Percentiles rank a stretch among this genome's conserved stretches.
phyloP scores from a whole-genome alignment of 202 grass and related monocot genomes.

The Sporobolus alterniflorus region DNA sequence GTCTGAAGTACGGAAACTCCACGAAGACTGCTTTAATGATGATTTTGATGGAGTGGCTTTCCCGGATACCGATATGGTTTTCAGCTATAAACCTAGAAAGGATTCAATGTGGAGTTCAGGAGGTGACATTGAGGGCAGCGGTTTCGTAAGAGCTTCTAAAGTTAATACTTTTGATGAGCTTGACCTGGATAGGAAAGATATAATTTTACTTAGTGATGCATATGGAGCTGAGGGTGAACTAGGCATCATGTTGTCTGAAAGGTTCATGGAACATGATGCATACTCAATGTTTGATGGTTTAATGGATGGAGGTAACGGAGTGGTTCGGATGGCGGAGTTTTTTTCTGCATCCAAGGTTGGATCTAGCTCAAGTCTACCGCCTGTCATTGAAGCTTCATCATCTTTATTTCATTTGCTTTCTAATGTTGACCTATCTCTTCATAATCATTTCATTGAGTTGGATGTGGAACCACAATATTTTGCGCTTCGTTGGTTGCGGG shows the following conservation, averaged over 20 bases:
- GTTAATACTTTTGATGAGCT: constrained; percentile 70
- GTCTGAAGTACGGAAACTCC: constrained; percentile 67
- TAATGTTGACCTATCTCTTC: constrained; percentile 75
- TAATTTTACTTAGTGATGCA: constrained; percentile 87
- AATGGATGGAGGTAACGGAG: constrained; percentile 66
- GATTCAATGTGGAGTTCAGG: constrained; percentile 49
- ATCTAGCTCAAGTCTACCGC: constrained; percentile 66
- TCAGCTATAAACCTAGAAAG: constrained; percentile 72
- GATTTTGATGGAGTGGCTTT: constrained; percentile 74
- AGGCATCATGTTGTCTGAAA: constrained; percentile 87
- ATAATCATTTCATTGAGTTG: constrained; percentile 90
- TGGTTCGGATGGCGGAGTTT: constrained; percentile 78
- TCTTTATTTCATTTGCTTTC: constrained; percentile 92
- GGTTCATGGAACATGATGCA: constrained; percentile 98
- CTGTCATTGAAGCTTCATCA: constrained; percentile 93
- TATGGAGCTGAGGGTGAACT: constrained; percentile 97
- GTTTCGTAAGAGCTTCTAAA: constrained; percentile 48
- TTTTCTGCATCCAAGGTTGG: constrained; percentile 66
- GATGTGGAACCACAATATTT: constrained; percentile 97
- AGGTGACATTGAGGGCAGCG: constrained; percentile 40
- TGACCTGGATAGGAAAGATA: constrained; percentile 71
- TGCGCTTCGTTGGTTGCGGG: constrained; percentile 91
- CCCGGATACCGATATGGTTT: constrained; percentile 65
- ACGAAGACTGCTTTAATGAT: constrained; percentile 82
- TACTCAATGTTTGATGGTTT: constrained; percentile 93